Conservation (phyloP, 441 rosid species). For the Kokia cookei region DNA sequence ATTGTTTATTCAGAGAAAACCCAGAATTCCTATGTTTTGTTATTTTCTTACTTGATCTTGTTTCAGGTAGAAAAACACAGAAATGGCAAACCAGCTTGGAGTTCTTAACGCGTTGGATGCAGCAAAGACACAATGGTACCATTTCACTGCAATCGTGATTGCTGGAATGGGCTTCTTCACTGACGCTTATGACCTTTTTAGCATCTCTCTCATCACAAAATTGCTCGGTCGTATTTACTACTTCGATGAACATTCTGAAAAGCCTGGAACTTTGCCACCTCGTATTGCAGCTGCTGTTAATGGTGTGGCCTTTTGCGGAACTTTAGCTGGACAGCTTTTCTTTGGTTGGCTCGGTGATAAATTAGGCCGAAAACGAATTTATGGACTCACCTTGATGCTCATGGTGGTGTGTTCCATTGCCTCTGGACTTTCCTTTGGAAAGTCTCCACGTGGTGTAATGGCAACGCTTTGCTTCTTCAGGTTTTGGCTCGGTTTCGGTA, state of each 20-base stretch:
- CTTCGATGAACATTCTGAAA: background rate
- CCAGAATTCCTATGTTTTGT: too few species aligned
- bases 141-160: conserved; percentile 3
- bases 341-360: conserved; percentile 8
- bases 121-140: conserved; percentile 5
- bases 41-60: background rate
- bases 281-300: background rate
- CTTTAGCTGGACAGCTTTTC: conserved; percentile 5
- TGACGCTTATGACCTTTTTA: conserved; percentile 2
- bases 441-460: background rate
- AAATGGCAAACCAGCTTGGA: background rate
- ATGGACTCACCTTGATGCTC: conserved; percentile 3
- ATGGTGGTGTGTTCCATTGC: conserved; percentile 3
- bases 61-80: background rate
- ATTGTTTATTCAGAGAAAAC: background rate
- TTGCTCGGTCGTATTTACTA: conserved; percentile 4
- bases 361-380: background rate
- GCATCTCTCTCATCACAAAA: conserved; percentile 5
- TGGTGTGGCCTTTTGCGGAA: conserved; percentile 4
- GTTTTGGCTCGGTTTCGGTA: conserved; percentile 11
- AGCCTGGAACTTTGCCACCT: conserved; percentile 3
- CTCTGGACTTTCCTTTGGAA: conserved; percentile 1
- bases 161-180: conserved; percentile 8
- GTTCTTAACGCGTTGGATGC: background rate
- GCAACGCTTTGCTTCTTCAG: conserved; percentile 8